Conservation (phyloP, 1,284 basidiomycete genomes). For the Pseudozyma tsukubaensis region DNA sequence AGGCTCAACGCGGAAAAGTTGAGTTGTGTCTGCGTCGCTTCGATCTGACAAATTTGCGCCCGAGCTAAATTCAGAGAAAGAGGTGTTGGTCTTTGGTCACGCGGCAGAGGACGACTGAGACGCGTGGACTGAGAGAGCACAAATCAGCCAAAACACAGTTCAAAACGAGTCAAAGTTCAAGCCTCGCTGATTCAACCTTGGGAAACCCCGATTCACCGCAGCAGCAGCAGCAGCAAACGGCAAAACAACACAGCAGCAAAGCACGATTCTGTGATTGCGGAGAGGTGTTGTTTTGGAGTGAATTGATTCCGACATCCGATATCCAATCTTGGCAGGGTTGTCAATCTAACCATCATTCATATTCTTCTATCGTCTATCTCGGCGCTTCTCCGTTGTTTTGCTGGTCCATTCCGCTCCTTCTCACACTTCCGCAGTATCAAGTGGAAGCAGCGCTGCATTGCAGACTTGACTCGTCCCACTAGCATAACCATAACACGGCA, state of each 20-base stretch:
- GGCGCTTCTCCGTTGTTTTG: not conserved
- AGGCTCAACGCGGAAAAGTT: not conserved
- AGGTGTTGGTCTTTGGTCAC: constrained; percentile 18
- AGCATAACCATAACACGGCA: not conserved
- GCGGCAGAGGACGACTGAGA: not conserved
- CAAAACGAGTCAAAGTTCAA: constrained; percentile 1
- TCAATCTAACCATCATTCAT: no score
- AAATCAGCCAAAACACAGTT: not conserved
- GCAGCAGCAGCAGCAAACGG: not conserved
- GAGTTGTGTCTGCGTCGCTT: not conserved
- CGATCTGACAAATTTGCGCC: no score
- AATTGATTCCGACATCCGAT: not conserved
- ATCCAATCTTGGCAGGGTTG: no score
- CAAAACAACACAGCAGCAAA: not conserved
- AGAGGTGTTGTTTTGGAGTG: not conserved
- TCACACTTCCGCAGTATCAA: no score
- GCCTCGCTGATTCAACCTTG: no score
- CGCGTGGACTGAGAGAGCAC: constrained; percentile 8
- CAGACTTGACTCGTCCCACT: no score
- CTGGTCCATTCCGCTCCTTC: no score
- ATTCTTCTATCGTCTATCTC: no score
- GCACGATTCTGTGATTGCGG: not conserved
- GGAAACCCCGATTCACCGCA: no score
- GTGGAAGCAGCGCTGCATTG: no score
- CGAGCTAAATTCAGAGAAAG: no score